A percentile compares a stretch with the other conserved stretches of the same genome.
These are phyloP conservation scores for Nitzschia sp. DNA, from an alignment of 108 stramenopile species.

Conservation along the genomic window DNA sequence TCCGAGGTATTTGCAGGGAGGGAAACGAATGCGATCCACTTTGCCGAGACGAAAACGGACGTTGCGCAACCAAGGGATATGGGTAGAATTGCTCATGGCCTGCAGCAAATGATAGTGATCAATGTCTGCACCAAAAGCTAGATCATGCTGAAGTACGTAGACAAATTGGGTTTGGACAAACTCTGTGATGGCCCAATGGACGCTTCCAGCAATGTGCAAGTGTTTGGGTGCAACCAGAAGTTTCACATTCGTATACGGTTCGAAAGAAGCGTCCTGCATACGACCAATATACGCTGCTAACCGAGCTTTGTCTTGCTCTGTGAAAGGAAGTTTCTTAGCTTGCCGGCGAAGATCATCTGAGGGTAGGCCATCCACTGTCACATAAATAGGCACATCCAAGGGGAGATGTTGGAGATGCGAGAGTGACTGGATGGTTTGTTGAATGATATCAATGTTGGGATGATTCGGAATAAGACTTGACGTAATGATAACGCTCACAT, in stretches of 20 bases:
- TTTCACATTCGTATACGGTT: constrained; percentile 12
- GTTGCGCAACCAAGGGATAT: neutral
- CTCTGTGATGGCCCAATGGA: neutral
- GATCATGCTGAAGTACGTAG: constrained; percentile 15
- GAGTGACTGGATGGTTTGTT: constrained; percentile 8
- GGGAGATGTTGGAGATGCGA: neutral
- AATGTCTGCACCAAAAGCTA: neutral
- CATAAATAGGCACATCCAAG: constrained; percentile 3
- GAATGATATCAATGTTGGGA: constrained; percentile 6
- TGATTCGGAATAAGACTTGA: constrained; percentile 17
- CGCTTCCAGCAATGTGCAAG: constrained; percentile 11
- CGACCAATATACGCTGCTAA: neutral
- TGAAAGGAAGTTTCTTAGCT: neutral
- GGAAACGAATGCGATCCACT: neutral
- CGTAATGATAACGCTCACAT: constrained; percentile 7
- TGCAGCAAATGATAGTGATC: constrained; percentile 2
- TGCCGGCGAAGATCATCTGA: neutral
- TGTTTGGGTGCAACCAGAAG: neutral
- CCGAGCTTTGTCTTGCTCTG: neutral
- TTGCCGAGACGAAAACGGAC: constrained; percentile 5
- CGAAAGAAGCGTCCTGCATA: neutral
- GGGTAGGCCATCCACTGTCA: constrained; percentile 9
- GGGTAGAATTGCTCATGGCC: neutral
- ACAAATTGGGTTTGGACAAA: constrained; percentile 8
- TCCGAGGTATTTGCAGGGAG: neutral